Conservation (phyloP, 192 early-diverging fungal species). For the Haplosporangium gracile region DNA sequence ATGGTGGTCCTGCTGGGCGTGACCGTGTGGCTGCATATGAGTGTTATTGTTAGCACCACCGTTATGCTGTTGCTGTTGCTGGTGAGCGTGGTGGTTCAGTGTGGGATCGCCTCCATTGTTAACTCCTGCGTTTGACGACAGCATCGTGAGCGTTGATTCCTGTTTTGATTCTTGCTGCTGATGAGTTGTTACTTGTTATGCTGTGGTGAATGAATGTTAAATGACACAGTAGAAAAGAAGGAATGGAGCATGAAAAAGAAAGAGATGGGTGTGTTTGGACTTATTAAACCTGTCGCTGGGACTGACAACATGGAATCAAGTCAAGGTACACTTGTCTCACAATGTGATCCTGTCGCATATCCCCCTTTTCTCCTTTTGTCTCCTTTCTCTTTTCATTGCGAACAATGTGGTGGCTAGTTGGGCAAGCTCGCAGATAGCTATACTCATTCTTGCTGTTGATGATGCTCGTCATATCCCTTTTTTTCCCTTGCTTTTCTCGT, state of each 20-base stretch:
- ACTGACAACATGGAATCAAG: too few relatives aligned
- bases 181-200: not conserved
- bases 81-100: constrained; percentile 19
- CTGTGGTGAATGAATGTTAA: not conserved
- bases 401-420: too few relatives aligned
- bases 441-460: not conserved
- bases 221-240: not conserved
- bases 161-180: not conserved
- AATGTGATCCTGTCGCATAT: too few relatives aligned
- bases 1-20: constrained; percentile 24
- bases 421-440: too few relatives aligned
- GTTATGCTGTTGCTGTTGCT: constrained; percentile 28
- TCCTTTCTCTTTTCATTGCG: too few relatives aligned
- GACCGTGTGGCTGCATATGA: constrained; percentile 10
- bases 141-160: not conserved
- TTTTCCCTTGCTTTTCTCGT: not conserved
- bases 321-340: too few relatives aligned
- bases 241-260: not conserved
- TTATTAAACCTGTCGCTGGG: too few relatives aligned
- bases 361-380: too few relatives aligned
- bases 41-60: not conserved
- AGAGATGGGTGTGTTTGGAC: not conserved
- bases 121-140: constrained; percentile 12
- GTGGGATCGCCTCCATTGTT: constrained; percentile 2
- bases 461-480: not conserved